Base-by-base conservation (phyloP, 495 filamentous ascomycete species). In the Aspergillus panamensis region DNA sequence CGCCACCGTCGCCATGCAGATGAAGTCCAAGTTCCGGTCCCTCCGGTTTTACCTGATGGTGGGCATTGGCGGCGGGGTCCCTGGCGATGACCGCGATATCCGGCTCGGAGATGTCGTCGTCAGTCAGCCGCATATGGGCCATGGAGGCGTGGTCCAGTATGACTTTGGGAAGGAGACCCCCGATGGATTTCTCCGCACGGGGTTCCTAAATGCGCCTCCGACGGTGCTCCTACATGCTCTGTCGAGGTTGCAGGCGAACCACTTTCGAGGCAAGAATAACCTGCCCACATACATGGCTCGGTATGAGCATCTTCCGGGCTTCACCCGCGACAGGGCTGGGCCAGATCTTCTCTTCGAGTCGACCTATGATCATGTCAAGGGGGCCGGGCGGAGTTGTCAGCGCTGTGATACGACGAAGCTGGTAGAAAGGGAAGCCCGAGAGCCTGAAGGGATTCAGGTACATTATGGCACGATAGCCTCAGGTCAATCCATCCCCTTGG, bases 21-120 rank as follows among this genome's bases (percentile, higher is more conserved):
- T 71, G 63, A 51, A 48, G 8, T 45, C 42, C 1, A 71, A 57
- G 8, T 73, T 69, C 49, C 29, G 48, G 2, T 32, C 47, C 12
- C 44, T 75, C 17, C 52, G 57, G 14, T 64, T 67, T 45, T 55
- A 45, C 1, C 35, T 75, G 16, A 61, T 73, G 63, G 69, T 73
- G 6, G 71, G 70, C 31, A 73, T 74, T 52, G 72, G 70, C 1
- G 72, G 67, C 0, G 70, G 72, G 1, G 63, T 68, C 2, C 72
- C 72, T 13, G 3, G 20, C 21, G 58, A 48, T 20, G 48, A 39
- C 20, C 33, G 57, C 12, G 65, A 70, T 63, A 66, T 74, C 25
- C 60, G 69, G 12, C 62, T 75, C 0, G 71, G 73, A 3, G 68
- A 74, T 64, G 58, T 75, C 8, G 70, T 74, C 3, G 66, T 74